Evolutionary conservation across 2,329 filamentous ascomycete species (phyloP), one percentile per base, ranked within the genome.

Genomic region (Ophiocordyceps camponoti-saundersi): DNA sequence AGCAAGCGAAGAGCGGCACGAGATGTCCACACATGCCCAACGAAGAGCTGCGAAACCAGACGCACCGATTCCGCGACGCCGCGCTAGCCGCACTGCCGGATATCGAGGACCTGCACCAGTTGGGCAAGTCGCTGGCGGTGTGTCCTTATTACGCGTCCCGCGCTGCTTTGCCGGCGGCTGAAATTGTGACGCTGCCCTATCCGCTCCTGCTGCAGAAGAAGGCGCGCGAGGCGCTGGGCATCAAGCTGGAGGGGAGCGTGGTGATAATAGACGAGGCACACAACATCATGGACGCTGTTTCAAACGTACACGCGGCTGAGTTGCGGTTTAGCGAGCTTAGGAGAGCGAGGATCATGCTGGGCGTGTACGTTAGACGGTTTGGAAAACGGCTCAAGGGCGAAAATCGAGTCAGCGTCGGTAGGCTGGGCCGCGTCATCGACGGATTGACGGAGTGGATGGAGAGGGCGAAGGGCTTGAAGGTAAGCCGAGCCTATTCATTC

Each of bases 211-310:
- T 98, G 3, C 92, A 96, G 57, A 85, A 81, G 55, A 85, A 80
- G 4, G 89, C 92, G 0, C 73, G 92, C 44, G 89, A 96, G 50
- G 88, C 92, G 0, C 71, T 98, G 0, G 82, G 84, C 0, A 79
- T 98, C 42, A 90, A 83, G 22, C 65, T 98, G 10, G 88, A 93
- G 55, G 79, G 80, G 6, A 92, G 94, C 57, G 72, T 98, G 0
- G 80, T 98, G n/a, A 84, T 98, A 23, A 85, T 98, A 44, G 92
- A 98, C 54, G 92, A 98, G 67, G 92, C 92, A 0, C 92, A 98
- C 60, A 98, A 98, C 58, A 76, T 98, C 46, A 95, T 95, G 82
- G 89, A 95, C 60, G 88, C 90, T 0, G 86, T 98, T 43, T 77
- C 86, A 16, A 82, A 80, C 43, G 92, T 95, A 32, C 80, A 95